Percentiles rank a stretch among this genome's conserved stretches.
Conservation (phyloP, 1,139 yeast genomes). For the Diutina scorzettiae region DNA sequence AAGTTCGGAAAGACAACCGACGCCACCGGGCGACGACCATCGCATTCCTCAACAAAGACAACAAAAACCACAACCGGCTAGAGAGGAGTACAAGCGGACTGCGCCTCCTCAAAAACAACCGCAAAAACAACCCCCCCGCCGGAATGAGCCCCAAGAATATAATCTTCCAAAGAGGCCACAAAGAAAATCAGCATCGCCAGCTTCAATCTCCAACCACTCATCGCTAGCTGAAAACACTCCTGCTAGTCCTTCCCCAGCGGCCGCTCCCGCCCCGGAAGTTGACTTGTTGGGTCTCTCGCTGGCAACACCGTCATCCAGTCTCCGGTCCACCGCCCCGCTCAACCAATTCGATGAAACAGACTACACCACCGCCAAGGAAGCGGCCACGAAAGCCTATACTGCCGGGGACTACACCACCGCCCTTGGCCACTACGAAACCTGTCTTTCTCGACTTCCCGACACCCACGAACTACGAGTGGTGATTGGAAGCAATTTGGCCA, state of each 20-base stretch:
- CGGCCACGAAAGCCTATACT: slow-evolving; percentile 53
- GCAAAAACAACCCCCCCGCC: background rate
- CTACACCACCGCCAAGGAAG: slow-evolving; percentile 43
- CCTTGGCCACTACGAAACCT: slow-evolving; percentile 43
- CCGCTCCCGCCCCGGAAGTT: slow-evolving; percentile 8
- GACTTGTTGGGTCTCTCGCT: background rate
- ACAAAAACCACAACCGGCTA: background rate
- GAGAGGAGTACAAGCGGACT: background rate
- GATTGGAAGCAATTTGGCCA: slow-evolving; percentile 65
- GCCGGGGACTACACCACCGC: slow-evolving; percentile 79
- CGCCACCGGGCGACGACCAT: too few species aligned
- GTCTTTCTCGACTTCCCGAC: slow-evolving; percentile 51
- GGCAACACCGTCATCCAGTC: background rate
- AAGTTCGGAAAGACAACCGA: too few species aligned
- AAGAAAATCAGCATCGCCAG: background rate
- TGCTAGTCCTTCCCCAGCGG: slow-evolving; percentile 5
- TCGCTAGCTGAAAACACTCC: background rate
- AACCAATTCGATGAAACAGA: slow-evolving; percentile 36
- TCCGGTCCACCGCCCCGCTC: slow-evolving; percentile 12
- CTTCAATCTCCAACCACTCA: background rate
- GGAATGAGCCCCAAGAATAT: background rate
- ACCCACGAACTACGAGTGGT: slow-evolving; percentile 59
- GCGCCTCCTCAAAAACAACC: background rate
- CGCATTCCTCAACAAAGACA: background rate
- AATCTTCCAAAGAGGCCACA: background rate